Base-by-base conservation (phyloP, 73 alveolate species). In the Diophrys appendiculata region DNA sequence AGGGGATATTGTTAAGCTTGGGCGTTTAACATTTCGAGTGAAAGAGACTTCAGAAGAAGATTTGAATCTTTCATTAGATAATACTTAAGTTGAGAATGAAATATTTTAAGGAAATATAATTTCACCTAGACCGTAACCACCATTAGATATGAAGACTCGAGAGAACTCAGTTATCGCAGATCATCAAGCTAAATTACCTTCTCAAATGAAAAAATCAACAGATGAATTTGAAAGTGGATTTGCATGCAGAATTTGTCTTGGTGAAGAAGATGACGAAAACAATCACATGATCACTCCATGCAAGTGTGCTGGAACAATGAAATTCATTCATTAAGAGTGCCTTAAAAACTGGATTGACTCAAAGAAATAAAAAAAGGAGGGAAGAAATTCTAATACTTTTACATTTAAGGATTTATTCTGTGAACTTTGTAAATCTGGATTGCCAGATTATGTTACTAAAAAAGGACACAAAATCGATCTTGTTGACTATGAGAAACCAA, bases 291-390 rank as follows among this genome's bases (percentile, higher is more conserved):
- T 89, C 23, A 56, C 91, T 25, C 93, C 96, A 23, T 89, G 96
- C 69, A 72, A 78, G 43, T 89, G 96, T 65, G 29, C 85, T 28
- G 96, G 96, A 33, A 85, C 96, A 22, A 89, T 89, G 96, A 79
- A 72, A 64, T 79, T 26, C 76, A 73, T 89, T 26, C 96, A 89
- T 54, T 69, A 83, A 60, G 35, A 64, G 26, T 89, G 96, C 77
- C 87, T 89, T 31, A 27, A 80, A 70, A 81, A 79, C 60, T 89
- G 96, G 91, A 73, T 82, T 52, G 82, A 76, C 25, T 43, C 77
- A 35, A 76, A 76, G 60, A 52, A 54, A 32, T 32, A 54, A 1
- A 54, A 52, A 3, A 84, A 84, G 78, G 86, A 69, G 72, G 32
- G 77, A 0, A 60, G 0, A n/a, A 82, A 31, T 27, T 52, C 88